A percentile compares a stretch with the other conserved stretches of the same genome.
Evolutionary conservation across 768 basidiomycete species (phyloP).

Genomic region (Hebeloma cylindrosporum): DNA sequence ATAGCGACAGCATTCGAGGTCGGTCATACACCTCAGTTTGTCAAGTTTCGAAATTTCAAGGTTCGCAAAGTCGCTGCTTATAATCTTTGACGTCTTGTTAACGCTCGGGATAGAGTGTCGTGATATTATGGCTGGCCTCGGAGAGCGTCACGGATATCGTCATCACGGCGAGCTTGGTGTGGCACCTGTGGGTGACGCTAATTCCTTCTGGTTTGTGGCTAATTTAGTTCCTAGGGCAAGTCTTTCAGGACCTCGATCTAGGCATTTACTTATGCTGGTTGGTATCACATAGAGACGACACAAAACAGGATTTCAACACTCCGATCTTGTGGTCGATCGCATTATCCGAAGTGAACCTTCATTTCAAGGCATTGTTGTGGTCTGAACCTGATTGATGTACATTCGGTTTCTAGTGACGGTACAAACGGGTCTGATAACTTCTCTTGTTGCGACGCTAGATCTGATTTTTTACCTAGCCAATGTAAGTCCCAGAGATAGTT

Average conservation of each 20-base stretch:
- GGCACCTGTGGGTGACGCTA: constrained; percentile 35
- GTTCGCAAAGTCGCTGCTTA: constrained; percentile 5
- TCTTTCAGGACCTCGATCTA: neutral
- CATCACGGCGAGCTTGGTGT: constrained; percentile 44
- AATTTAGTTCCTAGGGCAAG: constrained; percentile 8
- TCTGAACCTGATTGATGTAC: neutral
- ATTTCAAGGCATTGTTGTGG: neutral
- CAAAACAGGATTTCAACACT: constrained; percentile 41
- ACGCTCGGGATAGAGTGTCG: constrained; percentile 15
- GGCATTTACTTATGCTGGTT: neutral
- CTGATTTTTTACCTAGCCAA: constrained; percentile 32
- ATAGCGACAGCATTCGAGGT: constrained; percentile 30
- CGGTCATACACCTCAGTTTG: constrained; percentile 23
- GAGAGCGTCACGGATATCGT: constrained; percentile 40
- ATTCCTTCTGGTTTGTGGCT: neutral
- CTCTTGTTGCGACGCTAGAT: constrained; percentile 34
- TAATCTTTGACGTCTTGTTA: neutral
- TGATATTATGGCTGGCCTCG: constrained; percentile 41
- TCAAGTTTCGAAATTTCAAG: constrained; percentile 30
- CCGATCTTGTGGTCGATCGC: constrained; percentile 42
- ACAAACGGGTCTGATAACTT: constrained; percentile 37
- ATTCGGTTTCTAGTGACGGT: constrained; percentile 33
- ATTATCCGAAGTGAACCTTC: constrained; percentile 38
- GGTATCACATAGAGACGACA: constrained; percentile 30
- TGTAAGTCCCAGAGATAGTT: constrained; percentile 16